Base-by-base conservation (phyloP, 345 rosid species). In the Iberis pinnata region DNA sequence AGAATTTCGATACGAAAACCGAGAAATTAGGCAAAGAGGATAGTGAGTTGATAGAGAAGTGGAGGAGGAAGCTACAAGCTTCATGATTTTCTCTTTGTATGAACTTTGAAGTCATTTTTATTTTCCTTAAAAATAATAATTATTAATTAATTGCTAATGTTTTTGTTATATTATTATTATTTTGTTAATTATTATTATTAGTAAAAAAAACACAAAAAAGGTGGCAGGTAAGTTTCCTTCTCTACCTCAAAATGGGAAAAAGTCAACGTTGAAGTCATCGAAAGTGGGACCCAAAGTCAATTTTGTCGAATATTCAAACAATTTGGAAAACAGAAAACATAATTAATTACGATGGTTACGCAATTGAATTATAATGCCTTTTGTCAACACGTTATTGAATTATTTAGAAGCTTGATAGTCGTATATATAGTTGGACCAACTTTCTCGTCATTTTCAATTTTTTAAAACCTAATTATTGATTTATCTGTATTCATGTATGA, bases 251-350 rank as follows among this genome's bases (percentile, higher is more conserved):
- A 61, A 32, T 26, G 1, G 12, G 60, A 20, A 51, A 58, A 58
- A 66, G 70, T 66, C 70, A 66, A 66, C 27, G 49, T 27, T 8
- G 1, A 51, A 58, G 49, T 65, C 65, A 15, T 58, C 32, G n/a
- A 6, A 35, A 11, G 42, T 50, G 53, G 64, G 64, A 3, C 58
- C 63, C 31, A 8, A 6, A 12, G 10, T 37, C 16, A 45, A 18
- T 6, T 25, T 0, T 33, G 18, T 56, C 1, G 56, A 56, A 40
- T 48, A 55, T 49, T 64, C 43, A 54, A 54, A 37, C 35, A 2
- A 26, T 39, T 15, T 39, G 38, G 32, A 27, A 22, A 22, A 3
- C 25, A 22, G 25, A 22, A 22, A 22, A 3, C 25, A 6, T 37
- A 33, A 61, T 20, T 12, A 43, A 17, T 43, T 17, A 44, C 24